Percentiles rank a stretch among this genome's conserved stretches.
phyloP scores from a whole-genome alignment of 768 basidiomycete species.

The Russula earlei region DNA sequence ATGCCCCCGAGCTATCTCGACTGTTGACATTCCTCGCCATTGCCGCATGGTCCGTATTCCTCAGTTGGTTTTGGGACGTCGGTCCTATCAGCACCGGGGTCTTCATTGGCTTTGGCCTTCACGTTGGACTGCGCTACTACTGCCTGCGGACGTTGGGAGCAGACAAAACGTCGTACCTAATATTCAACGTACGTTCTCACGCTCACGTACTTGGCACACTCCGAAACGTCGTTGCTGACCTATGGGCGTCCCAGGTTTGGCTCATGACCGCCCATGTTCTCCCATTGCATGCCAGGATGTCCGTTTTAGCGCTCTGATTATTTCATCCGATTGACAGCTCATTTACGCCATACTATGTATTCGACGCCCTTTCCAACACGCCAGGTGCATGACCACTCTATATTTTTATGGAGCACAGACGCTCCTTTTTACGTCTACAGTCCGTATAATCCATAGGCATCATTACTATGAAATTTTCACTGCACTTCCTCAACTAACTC shows the following conservation, averaged over 20 bases:
- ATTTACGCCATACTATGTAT: conserved; percentile 18
- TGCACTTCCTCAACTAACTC: background rate
- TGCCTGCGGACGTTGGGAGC: conserved; percentile 9
- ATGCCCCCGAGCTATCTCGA: conserved; percentile 19
- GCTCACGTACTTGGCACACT: background rate
- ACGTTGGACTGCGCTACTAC: conserved; percentile 20
- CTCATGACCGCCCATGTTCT: conserved; percentile 18
- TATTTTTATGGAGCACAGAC: background rate
- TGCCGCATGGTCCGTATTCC: conserved; percentile 20
- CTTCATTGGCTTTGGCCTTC: conserved; percentile 15
- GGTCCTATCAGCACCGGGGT: conserved; percentile 12
- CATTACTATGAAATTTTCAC: background rate
- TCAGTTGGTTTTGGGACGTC: conserved; percentile 19
- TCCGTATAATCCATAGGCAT: conserved; percentile 10
- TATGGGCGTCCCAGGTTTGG: conserved; percentile 15
- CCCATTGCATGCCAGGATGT: conserved; percentile 17
- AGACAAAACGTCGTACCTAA: conserved; percentile 19
- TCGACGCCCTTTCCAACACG: conserved; percentile 5
- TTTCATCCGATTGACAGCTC: conserved; percentile 15
- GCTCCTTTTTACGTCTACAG: conserved; percentile 3
- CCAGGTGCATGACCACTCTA: conserved; percentile 10
- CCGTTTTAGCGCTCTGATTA: conserved; percentile 15
- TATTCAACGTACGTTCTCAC: conserved; percentile 22
- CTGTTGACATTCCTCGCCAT: conserved; percentile 18
- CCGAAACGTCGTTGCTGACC: conserved; percentile 9